A percentile compares a stretch with the other conserved stretches of the same genome.
phyloP scores from a whole-genome alignment of 805 yeast species.

The Metschnikowia cubensis region DNA sequence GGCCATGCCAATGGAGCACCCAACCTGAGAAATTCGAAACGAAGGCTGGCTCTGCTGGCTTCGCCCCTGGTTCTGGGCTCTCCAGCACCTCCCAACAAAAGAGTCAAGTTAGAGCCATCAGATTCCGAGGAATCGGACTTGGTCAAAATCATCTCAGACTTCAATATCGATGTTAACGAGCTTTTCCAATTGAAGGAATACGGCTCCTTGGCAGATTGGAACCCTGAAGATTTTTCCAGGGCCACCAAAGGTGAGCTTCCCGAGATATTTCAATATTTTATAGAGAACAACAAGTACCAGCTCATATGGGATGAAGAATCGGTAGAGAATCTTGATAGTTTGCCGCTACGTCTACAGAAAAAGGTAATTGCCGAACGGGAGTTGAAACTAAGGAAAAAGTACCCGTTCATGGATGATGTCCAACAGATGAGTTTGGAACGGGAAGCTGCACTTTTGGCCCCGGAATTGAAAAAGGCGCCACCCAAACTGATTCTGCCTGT shows the following conservation, averaged over 20 bases:
- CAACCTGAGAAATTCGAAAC: neutral
- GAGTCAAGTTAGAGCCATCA: conserved; percentile 7
- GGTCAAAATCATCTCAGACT: conserved; percentile 42
- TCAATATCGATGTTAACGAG: conserved; percentile 52
- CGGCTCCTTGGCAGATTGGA: conserved; percentile 58
- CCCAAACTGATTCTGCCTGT: neutral
- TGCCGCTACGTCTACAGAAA: conserved; percentile 40
- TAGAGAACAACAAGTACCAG: conserved; percentile 23
- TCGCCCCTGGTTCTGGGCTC: neutral
- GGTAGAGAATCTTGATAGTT: conserved; percentile 20
- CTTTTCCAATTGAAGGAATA: conserved; percentile 60
- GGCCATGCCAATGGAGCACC: neutral
- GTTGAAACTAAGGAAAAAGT: conserved; percentile 25
- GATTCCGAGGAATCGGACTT: conserved; percentile 1
- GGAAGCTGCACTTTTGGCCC: conserved; percentile 15
- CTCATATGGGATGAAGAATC: conserved; percentile 32
- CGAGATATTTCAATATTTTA: conserved; percentile 30
- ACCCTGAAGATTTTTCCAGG: conserved; percentile 44
- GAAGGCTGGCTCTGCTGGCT: neutral
- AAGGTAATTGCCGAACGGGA: conserved; percentile 35
- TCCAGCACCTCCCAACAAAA: conserved; percentile 1
- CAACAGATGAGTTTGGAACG: conserved; percentile 19
- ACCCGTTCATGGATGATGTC: conserved; percentile 34
- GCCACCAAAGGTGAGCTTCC: conserved; percentile 25
- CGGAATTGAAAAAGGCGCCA: neutral